A percentile compares a stretch with the other conserved stretches of the same genome.
These are phyloP conservation scores for Rhizophora mangle DNA, from an alignment of 345 rosid genomes.

Conservation along the genomic window DNA sequence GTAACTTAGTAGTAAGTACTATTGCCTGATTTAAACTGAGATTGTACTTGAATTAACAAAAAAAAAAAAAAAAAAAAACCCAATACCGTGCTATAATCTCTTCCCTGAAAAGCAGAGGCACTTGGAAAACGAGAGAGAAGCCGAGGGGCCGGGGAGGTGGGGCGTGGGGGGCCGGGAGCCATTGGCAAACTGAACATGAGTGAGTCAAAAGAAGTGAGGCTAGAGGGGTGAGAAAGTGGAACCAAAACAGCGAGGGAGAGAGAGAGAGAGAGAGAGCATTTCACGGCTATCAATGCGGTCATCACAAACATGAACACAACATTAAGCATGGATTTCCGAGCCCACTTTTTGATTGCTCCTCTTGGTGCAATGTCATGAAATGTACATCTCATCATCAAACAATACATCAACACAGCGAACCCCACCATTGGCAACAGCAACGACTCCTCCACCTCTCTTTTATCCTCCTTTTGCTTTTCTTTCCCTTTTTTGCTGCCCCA, in stretches of 20 bases:
- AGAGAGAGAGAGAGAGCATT: slow-evolving; percentile 6
- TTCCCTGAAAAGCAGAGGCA: too few relatives aligned
- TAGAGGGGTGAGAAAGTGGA: background rate
- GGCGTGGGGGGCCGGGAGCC: background rate
- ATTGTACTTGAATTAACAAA: too few relatives aligned
- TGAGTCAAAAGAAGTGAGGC: background rate
- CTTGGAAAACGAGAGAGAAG: too few relatives aligned
- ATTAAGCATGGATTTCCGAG: slow-evolving; percentile 21
- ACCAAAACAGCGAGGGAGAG: background rate
- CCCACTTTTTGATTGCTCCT: slow-evolving; percentile 15
- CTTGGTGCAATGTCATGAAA: slow-evolving; percentile 4
- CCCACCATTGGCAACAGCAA: slow-evolving; percentile 12
- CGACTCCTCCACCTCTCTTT: background rate
- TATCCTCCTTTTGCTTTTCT: background rate
- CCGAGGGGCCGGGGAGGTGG: too few relatives aligned
- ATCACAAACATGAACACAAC: slow-evolving; percentile 1
- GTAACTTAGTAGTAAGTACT: too few relatives aligned
- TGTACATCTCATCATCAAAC: too few relatives aligned
- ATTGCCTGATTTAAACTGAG: too few relatives aligned
- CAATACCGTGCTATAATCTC: too few relatives aligned
- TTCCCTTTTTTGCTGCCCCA: background rate
- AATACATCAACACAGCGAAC: background rate
- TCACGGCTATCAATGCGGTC: slow-evolving; percentile 17
- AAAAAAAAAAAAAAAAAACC: too few relatives aligned
- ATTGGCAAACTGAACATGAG: too few relatives aligned